Base-by-base conservation (phyloP, 495 filamentous ascomycete species). In the Melanomma pulvis-pyrius region DNA sequence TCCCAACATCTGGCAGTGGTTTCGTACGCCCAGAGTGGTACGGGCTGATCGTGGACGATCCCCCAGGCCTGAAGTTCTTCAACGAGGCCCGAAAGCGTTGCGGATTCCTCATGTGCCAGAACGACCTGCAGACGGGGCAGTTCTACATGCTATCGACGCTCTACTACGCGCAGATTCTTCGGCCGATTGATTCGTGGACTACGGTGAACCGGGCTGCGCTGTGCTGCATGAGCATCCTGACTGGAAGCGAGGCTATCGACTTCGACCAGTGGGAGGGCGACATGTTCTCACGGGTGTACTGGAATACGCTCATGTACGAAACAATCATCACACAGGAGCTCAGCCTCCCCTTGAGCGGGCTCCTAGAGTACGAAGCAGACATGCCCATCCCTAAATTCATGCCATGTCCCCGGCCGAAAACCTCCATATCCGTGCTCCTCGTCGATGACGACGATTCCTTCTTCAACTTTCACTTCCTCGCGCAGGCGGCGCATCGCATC, bases 391-490 rank as follows among this genome's bases (percentile, higher is more conserved):
- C 69, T 0, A 68, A 69, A 28, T 71, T 71, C 32, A 65, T 56
- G 15, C 55, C 65, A 0, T 71, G 32, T 36, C 65, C 69, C 6
- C 32, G 61, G 29, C 59, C 68, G 1, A 63, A 58, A 29, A 63
- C 59, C 4, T 62, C 67, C 12, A 65, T 61, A 12, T 44, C 60
- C 13, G 61, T 49, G 7, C 59, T 57, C 9, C 41, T 61, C 6
- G 41, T 61, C 3, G 48, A 58, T 22, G 59, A 68, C 8, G 69
- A 71, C 32, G 69, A 71, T 24, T 56, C 69, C 6, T 69, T 65
- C 56, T 71, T 71, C 61, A 68, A 71, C 39, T 68, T 71, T 36
- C 69, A 71, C 32, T 71, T 71, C 56, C 60, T 71, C 2, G 69
- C 69, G 4, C 69, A 71, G 32, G 69, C 61, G 12, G 65, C 69